Conservation (phyloP, 208 protist genomes). For the Leishmania aethiopica region DNA sequence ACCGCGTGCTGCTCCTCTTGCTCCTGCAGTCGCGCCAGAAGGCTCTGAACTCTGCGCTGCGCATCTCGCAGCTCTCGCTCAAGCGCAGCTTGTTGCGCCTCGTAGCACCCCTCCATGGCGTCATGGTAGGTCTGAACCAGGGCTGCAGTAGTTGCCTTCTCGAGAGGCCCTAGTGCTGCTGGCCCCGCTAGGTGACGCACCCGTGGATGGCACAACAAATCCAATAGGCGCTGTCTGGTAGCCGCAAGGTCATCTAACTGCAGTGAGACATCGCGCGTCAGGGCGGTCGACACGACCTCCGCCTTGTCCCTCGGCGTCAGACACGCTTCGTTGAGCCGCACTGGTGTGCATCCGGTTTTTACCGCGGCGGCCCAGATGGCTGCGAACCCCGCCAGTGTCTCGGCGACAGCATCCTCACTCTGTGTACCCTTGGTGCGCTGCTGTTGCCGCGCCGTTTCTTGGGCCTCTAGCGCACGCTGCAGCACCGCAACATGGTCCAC, state of each 20-base stretch:
- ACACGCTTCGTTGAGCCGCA: slow-evolving; percentile 21
- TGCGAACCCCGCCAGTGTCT: slow-evolving; percentile 13
- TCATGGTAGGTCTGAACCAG: slow-evolving; percentile 21
- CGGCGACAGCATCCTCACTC: slow-evolving; percentile 18
- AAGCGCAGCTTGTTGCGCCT: not conserved
- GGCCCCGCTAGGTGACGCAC: slow-evolving; percentile 13
- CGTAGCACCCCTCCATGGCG: slow-evolving; percentile 1
- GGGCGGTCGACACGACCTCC: not conserved
- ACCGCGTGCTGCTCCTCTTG: slow-evolving; percentile 16
- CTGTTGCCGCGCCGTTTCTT: not conserved
- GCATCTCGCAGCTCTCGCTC: slow-evolving; percentile 16
- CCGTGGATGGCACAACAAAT: slow-evolving; percentile 10
- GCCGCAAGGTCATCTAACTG: slow-evolving; percentile 25
- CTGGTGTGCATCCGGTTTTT: slow-evolving; percentile 1
- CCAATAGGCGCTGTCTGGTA: slow-evolving; percentile 9
- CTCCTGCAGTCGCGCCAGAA: slow-evolving; percentile 11
- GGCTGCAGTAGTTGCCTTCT: slow-evolving; percentile 4
- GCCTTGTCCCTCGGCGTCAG: slow-evolving; percentile 28
- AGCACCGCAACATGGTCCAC: slow-evolving; percentile 1
- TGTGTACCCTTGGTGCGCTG: slow-evolving; percentile 5
- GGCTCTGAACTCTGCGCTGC: not conserved
- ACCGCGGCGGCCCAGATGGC: slow-evolving; percentile 18
- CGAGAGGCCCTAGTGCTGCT: not conserved
- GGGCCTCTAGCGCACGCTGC: slow-evolving; percentile 4
- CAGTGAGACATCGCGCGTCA: slow-evolving; percentile 5